phyloP scores from a whole-genome alignment of 2,329 filamentous ascomycete genomes.

The Colletotrichum lindemuthianum region DNA sequence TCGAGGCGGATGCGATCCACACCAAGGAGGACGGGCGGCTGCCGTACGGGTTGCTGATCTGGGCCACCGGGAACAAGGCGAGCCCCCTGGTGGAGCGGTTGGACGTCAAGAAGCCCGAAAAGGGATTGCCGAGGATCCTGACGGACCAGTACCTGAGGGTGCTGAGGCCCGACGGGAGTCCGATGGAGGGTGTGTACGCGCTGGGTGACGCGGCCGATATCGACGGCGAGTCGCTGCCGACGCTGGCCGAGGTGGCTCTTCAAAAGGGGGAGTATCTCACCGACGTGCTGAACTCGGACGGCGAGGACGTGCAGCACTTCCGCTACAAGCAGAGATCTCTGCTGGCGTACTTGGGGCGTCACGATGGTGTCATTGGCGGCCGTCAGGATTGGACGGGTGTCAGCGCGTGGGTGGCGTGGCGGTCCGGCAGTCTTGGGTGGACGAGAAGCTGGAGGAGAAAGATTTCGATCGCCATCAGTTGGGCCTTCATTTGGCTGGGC shows the following conservation, averaged over 20 bases:
- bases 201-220: conserved; percentile 25
- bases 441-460: conserved; percentile 32
- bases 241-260: conserved; percentile 25
- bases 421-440: conserved; percentile 23
- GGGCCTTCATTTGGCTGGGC: conserved; percentile 23
- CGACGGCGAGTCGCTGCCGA: conserved; percentile 21
- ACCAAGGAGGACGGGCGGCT: conserved; percentile 89
- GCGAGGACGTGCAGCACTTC: neutral
- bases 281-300: neutral
- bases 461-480: conserved; percentile 25
- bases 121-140: conserved; percentile 13
- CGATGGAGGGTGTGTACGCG: conserved; percentile 20
- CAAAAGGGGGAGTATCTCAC: conserved; percentile 32
- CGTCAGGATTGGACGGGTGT: conserved; percentile 23
- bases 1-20: conserved; percentile 84
- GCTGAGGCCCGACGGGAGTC: conserved; percentile 19
- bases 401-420: conserved; percentile 30
- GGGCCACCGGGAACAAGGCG: conserved; percentile 86
- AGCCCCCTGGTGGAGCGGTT: conserved; percentile 20
- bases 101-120: conserved; percentile 16
- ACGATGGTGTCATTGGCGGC: conserved; percentile 29
- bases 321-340: conserved; percentile 22
- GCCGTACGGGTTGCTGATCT: conserved; percentile 95
- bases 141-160: conserved; percentile 26
- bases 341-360: conserved; percentile 22